Base-by-base conservation (phyloP, 106 monocot genomes). In the Allium cepa region DNA sequence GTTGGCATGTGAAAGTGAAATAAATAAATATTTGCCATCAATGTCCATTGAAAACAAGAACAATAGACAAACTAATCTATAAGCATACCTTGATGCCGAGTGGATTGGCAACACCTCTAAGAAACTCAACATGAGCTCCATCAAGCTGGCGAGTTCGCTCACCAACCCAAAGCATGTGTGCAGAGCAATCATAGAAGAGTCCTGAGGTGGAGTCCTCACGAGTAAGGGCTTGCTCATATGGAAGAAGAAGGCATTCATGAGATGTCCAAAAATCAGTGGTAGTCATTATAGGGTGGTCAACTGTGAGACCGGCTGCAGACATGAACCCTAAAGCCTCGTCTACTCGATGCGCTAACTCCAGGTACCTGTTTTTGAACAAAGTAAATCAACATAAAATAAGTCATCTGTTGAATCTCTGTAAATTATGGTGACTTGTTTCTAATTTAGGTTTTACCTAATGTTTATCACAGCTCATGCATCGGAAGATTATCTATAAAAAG, bases 111-210 rank as follows among this genome's bases (percentile, higher is more conserved):
- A 71, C 71, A 49, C 71, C 71, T 26, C 71, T 60, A 36, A 71
- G 71, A 27, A 71, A 71, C 61, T 71, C 71, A 36, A 71, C 71
- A 71, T 71, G 71, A 28, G 71, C 71, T 27, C 71, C 71, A 36
- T 71, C 71, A 26, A 71, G 71, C 36, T 71, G 71, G 26, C 71
- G 71, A 62, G 71, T 71, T 51, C 71, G 49, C 61, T 71, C 71
- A 10, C 71, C 71, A 62, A 71, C 71, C 71, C 71, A 71, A 17
- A 71, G 27, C 71, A 71, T 71, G 61, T 71, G 71, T 0, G 71
- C 71, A 1, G 71, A 71, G 47, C 71, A 71, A 51, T 71, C 71
- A 71, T 71, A 71, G 71, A 26, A 71, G 49, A 61, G 61, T 50
- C 71, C 71, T 28, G 50, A 50, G 26, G 71, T 71, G 9, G 71